Evolutionary conservation across 495 filamentous ascomycete species (phyloP).

Genomic region (Lasiosphaeriaceae sp.): DNA sequence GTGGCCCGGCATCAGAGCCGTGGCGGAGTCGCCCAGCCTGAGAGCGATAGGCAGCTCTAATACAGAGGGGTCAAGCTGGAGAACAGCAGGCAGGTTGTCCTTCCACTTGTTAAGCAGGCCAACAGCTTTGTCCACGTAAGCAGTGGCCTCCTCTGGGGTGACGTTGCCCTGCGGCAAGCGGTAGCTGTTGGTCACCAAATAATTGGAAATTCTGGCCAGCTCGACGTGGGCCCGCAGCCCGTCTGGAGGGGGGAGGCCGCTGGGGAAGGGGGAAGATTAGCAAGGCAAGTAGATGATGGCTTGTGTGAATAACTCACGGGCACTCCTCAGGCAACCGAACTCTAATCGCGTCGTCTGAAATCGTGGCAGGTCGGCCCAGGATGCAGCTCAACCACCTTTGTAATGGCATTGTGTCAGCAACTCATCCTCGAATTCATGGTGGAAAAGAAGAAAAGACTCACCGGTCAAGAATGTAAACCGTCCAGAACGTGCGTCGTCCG

Average conservation of each 20-base stretch:
- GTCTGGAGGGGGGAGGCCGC: constrained; percentile 27
- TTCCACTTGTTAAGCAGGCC: constrained; percentile 25
- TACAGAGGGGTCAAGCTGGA: neutral
- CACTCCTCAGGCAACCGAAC: constrained; percentile 29
- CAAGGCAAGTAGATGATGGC: neutral
- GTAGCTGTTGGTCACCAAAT: constrained; percentile 35
- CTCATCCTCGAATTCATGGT: neutral
- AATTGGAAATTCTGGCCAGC: constrained; percentile 34
- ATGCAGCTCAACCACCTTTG: constrained; percentile 41
- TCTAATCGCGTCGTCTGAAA: constrained; percentile 32
- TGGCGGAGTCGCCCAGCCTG: too few relatives aligned
- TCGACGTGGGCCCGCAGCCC: constrained; percentile 37
- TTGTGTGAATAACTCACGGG: constrained; percentile 16
- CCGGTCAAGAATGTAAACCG: constrained; percentile 39
- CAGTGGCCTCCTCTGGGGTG: neutral
- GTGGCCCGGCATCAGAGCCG: neutral
- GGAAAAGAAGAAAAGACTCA: constrained; percentile 10
- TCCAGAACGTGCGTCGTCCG: constrained; percentile 40
- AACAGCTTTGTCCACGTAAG: constrained; percentile 20
- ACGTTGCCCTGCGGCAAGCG: constrained; percentile 6
- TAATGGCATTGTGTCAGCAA: neutral
- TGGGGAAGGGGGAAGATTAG: constrained; percentile 6
- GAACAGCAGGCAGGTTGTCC: constrained; percentile 10
- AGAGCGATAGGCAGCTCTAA: neutral
- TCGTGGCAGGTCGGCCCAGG: constrained; percentile 36